Evolutionary conservation across 768 basidiomycete species (phyloP).

Genomic region (Mycena leptocephala): DNA sequence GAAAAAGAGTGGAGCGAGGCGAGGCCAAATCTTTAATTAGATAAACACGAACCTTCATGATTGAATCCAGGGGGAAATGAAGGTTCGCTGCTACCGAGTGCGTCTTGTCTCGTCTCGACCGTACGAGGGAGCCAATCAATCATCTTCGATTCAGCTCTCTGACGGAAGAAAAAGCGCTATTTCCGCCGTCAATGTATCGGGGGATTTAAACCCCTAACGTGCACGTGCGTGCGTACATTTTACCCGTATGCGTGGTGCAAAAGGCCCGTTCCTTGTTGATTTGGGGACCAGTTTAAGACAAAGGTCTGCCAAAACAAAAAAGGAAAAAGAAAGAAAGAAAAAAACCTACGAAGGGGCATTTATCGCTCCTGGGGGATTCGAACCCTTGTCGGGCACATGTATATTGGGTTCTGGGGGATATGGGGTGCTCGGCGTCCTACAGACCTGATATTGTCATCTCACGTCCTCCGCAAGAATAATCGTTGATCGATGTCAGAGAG

Average conservation of each 20-base stretch:
- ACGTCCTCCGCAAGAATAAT: too few species aligned
- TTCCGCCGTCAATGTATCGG: neutral
- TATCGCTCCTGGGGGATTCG: too few species aligned
- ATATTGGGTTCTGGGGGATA: too few species aligned
- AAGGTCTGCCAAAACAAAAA: too few species aligned
- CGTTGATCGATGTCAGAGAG: too few species aligned
- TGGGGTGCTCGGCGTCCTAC: too few species aligned
- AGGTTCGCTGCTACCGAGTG: neutral
- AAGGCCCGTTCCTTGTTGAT: too few species aligned
- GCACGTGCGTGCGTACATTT: neutral
- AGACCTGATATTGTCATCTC: too few species aligned
- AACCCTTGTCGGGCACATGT: too few species aligned
- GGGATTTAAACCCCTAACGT: neutral
- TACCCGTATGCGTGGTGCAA: neutral
- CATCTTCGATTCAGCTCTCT: neutral
- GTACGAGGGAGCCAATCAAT: neutral
- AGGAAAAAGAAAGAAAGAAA: too few species aligned
- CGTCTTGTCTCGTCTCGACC: neutral
- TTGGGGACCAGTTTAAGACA: too few species aligned
- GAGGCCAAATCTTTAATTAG: neutral
- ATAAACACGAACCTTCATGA: neutral
- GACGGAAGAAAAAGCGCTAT: neutral
- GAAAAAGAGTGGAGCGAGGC: neutral
- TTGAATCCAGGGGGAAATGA: neutral
- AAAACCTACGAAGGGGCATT: too few species aligned